phyloP scores from a whole-genome alignment of 2,329 filamentous ascomycete genomes.

The Elsinoe necatrix region DNA sequence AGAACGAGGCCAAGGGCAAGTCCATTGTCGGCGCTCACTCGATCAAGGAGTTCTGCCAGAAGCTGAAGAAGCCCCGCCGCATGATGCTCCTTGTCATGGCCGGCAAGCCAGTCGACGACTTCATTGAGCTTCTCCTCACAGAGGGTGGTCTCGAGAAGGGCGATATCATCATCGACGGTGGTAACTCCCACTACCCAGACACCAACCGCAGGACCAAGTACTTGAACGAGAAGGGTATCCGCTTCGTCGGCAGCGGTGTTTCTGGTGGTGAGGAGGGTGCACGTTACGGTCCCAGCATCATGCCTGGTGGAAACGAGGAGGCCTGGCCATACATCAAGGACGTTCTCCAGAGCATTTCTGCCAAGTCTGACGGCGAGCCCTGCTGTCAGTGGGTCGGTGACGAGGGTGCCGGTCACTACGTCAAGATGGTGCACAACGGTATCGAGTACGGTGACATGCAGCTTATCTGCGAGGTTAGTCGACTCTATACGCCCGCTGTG shows the following conservation, averaged over 20 bases:
- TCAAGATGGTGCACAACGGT: constrained; percentile 99
- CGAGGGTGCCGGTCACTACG: constrained; percentile 98
- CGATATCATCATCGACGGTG: constrained; percentile 99
- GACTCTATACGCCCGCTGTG: neutral
- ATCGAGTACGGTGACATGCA: constrained; percentile 99
- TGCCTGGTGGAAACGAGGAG: constrained; percentile 98
- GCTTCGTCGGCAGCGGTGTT: constrained; percentile 94
- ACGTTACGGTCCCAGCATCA: constrained; percentile 91
- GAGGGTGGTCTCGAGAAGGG: constrained; percentile 62
- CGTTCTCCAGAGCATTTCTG: constrained; percentile 94
- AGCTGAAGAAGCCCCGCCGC: constrained; percentile 94
- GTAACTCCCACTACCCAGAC: constrained; percentile 98
- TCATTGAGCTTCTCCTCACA: constrained; percentile 83
- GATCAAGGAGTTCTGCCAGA: constrained; percentile 86
- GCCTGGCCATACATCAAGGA: constrained; percentile 99
- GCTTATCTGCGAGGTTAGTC: constrained; percentile 87
- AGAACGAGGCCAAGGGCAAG: constrained; percentile 58
- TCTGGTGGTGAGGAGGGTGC: constrained; percentile 99
- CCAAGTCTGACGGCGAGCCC: constrained; percentile 93
- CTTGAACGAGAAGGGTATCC: constrained; percentile 76
- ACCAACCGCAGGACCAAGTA: constrained; percentile 95
- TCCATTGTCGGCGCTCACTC: constrained; percentile 88
- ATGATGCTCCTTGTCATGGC: constrained; percentile 99
- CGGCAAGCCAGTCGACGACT: constrained; percentile 94
- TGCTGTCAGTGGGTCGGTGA: constrained; percentile 99